Base-by-base conservation (phyloP, 2,329 filamentous ascomycete genomes). In the Calonectria crousiana region DNA sequence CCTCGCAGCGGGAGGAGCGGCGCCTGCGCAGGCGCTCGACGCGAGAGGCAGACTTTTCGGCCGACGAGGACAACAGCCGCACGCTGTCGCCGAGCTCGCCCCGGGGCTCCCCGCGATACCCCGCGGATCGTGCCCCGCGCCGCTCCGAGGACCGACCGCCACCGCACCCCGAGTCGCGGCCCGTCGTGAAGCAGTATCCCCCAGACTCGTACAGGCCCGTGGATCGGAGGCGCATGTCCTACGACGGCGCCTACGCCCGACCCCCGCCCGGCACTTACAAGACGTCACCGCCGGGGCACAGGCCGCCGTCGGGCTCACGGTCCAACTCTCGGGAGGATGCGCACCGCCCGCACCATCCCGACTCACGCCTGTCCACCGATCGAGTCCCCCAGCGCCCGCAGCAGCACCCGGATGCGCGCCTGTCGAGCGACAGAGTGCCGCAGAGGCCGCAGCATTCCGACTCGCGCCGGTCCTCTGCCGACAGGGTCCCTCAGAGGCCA, bases 1-100 rank as follows among this genome's bases (percentile, higher is more conserved):
- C 73, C 64, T 6, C 72, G 66, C 58, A 44, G 0, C 32, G 67
- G 2, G 67, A 70, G 11, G 28, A 73, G 1, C 60, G 75, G 30
- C 26, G 26, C 1, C 73, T 74, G 4, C 72, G 76, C 4, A 75
- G 73, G 5, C 78, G 79, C 1, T 58, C 75, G 36, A 78, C 75
- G 0, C 76, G 79, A 6, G 79, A 81, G 16, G 78, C 77, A 3
- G 78, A 79, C 26, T 74, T 79, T 23, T 81, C 79, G 0, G 74
- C 72, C 34, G 79, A 81, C 6, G 79, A 81, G 26, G 78, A 80
- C 0, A 62, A 62, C 56, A 78, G 71, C 30, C 72, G 78, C 2
- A 75, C 75, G 10, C 32, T 71, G 0, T 79, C 79, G 0, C 74
- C 79, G 20, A 58, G 76, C 18, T 47, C 51, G n/a, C 73, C 79